These are phyloP conservation scores for Cryptococcus wingfieldii DNA, from an alignment of 1,284 basidiomycete genomes.

Conservation along the genomic window DNA sequence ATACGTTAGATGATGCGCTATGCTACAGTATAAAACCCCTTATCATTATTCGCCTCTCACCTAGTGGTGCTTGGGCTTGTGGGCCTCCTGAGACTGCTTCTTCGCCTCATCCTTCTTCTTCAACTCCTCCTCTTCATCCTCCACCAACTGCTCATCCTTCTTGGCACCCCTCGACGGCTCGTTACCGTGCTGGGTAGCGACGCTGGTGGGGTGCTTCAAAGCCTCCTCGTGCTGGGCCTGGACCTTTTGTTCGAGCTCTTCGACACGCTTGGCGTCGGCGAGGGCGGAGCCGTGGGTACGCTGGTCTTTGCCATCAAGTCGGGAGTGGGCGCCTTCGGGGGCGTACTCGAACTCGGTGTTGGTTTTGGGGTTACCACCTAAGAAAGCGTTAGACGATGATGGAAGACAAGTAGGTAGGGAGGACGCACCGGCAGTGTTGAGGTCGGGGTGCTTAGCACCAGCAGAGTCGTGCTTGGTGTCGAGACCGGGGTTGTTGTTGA, in stretches of 20 bases:
- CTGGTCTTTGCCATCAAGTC: slow-evolving; percentile 35
- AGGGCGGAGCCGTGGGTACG: slow-evolving; percentile 29
- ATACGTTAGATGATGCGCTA: neutral
- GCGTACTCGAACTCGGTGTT: slow-evolving; percentile 28
- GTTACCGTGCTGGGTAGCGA: slow-evolving; percentile 36
- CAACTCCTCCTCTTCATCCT: slow-evolving; percentile 33
- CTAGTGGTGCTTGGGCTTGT: slow-evolving; percentile 23
- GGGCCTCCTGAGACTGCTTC: slow-evolving; percentile 26
- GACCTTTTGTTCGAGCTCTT: slow-evolving; percentile 24
- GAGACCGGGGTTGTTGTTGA: slow-evolving; percentile 12
- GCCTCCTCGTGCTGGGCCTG: slow-evolving; percentile 22
- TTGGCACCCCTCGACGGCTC: slow-evolving; percentile 34
- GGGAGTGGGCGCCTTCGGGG: slow-evolving; percentile 29
- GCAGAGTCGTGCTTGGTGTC: slow-evolving; percentile 21
- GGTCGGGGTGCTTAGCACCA: slow-evolving; percentile 26
- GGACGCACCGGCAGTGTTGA: slow-evolving; percentile 14
- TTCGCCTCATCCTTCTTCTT: slow-evolving; percentile 34
- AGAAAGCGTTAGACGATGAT: neutral
- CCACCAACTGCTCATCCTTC: slow-evolving; percentile 32
- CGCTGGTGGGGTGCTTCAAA: slow-evolving; percentile 28
- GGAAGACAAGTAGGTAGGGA: neutral
- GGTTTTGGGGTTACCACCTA: slow-evolving; percentile 35
- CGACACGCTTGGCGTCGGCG: slow-evolving; percentile 27
- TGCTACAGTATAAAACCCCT: neutral
- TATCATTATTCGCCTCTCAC: neutral